Conservation (phyloP, 495 filamentous ascomycete genomes). For the Corynascus novoguineensis region DNA sequence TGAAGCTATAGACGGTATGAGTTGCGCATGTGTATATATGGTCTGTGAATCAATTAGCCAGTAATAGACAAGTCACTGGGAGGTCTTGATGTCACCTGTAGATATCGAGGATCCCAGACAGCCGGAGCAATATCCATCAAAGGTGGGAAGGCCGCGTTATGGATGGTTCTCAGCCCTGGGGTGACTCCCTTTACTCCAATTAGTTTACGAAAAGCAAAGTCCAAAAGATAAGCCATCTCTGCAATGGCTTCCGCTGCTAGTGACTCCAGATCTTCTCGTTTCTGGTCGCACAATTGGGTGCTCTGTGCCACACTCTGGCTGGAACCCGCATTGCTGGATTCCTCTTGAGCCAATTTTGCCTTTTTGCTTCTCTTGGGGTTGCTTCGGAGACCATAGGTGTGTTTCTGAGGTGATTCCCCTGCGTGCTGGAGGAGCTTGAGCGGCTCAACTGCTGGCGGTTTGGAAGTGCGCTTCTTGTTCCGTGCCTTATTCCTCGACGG, state of each 20-base stretch:
- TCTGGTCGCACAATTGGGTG: neutral
- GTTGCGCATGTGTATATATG: conserved; percentile 23
- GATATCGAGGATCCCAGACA: conserved; percentile 42
- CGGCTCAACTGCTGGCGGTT: no score
- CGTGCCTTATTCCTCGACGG: neutral
- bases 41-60: conserved; percentile 15
- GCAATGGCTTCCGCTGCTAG: conserved; percentile 6
- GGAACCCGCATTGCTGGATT: neutral
- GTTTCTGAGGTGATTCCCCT: neutral
- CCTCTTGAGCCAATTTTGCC: conserved; percentile 3
- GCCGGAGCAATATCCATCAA: conserved; percentile 42
- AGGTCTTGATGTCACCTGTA: conserved; percentile 26
- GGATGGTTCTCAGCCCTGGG: conserved; percentile 22
- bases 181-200: conserved; percentile 28
- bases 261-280: neutral
- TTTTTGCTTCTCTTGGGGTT: conserved; percentile 12
- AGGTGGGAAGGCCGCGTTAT: conserved; percentile 19
- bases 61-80: neutral
- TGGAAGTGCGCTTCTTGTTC: neutral
- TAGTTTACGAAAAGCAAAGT: conserved; percentile 31
- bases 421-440: neutral
- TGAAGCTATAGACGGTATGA: conserved; percentile 20
- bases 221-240: conserved; percentile 27
- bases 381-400: conserved; percentile 11
- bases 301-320: neutral